Base-by-base conservation (phyloP, 2,329 filamentous ascomycete species). In the Scleromitrula shiraiana region DNA sequence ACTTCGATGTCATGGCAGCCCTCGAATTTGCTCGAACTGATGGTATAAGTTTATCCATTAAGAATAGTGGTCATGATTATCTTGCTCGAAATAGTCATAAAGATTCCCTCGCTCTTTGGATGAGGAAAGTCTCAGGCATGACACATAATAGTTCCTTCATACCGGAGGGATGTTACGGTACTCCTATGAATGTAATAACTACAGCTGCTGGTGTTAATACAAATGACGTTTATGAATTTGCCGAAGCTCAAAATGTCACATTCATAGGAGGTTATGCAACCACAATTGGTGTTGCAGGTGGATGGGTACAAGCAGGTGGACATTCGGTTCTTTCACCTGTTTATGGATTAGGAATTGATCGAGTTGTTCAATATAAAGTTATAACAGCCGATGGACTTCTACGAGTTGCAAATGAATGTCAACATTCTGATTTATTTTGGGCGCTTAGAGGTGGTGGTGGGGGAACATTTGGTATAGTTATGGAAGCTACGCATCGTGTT, bases 251-350 rank as follows among this genome's bases (percentile, higher is more conserved):
- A 10, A 63, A 58, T 17, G 56, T 61, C 5, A 61, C 59, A n/a
- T 54, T 59, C 22, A 49, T 61, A 20, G 46, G 51, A 5, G 56
- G 36, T 10, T 55, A 55, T 38, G 40, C 48, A 24, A 27, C 59
- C 53, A 74, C 70, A 2, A 74, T 81, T 9, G 77, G 76, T 20
- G 65, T 76, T 36, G 65, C 67, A 6, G 74, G 74, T 22, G 70
- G 71, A 5, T 73, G 68, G 55, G 63, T 67, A 9, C 57, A 70
- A 33, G 76, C 74, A 10, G 77, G 74, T 36, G 77, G 77, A 0
- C 75, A 80, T 59, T 73, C 70, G 9, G 75, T 75, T 2, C 56
- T 81, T 45, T 70, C 70, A 9, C 67, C 67, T 45, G 59, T 71
- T 30, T 73, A 73, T 53, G 68, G 77, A 52, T 69, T 77, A 59